Base-by-base conservation (phyloP, 1,284 basidiomycete species). In the Malassezia psittaci region DNA sequence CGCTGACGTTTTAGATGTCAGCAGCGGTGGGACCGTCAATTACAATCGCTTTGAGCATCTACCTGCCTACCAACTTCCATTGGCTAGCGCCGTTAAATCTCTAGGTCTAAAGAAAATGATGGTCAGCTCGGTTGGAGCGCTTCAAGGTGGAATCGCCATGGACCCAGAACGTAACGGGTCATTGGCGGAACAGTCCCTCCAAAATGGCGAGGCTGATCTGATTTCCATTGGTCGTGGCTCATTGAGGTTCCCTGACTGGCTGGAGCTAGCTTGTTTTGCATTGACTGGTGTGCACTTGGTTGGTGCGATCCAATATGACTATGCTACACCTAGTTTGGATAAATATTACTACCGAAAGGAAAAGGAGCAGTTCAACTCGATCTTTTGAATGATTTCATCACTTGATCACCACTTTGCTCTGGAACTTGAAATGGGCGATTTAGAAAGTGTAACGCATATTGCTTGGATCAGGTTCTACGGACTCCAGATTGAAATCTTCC, bases 51-150 rank as follows among this genome's bases (percentile, higher is more conserved):
- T 74, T 51, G 54, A 50, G 11, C 34, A 43, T 3, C 54, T 51
- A 1, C 65, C 69, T 1, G 70, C 63, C 1, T 74, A 74, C 61
- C 70, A 72, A 59, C 51, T 66, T 10, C 63, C 59, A n/a, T 64
- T 60, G 5, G 64, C 72, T 0, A 46, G 35, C 6, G 70, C 59
- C 1, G 62, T 65, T 16, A 51, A 56, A 15, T 45, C 60, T 1
- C 18, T 52, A 16, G 64, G 57, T 2, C 54, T 70, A 13, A 56
- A 62, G 29, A 51, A 59, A 9, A 64, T 70, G 62, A 56, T 64
- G 12, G 61, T 74, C 11, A 65, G 67, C 19, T 48, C 64, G 1
- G 68, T 74, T 13, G 72, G 72, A n/a, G 64, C 64, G 54, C 60
- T 74, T 59, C 64, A 72, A n/a, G 65, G 63, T 8, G 57, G 62